phyloP scores from a whole-genome alignment of 2,329 filamentous ascomycete genomes.

The Penicillium sp. region DNA sequence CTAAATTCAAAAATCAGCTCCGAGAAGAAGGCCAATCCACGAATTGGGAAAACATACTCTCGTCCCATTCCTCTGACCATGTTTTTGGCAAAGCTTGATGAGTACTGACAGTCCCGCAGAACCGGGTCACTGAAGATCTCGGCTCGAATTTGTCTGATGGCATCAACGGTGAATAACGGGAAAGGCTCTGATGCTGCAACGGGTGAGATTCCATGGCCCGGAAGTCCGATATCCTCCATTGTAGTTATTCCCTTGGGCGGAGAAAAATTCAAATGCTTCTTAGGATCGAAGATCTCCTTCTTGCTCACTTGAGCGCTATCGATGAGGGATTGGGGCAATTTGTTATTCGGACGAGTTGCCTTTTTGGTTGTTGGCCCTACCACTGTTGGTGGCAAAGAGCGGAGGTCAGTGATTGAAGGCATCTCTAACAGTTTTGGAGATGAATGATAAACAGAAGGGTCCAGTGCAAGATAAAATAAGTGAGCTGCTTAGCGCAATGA shows the following conservation, averaged over 20 bases:
- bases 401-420: not conserved
- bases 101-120: conserved; percentile 56
- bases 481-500: too few relatives aligned
- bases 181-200: conserved; percentile 65
- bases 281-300: conserved; percentile 49
- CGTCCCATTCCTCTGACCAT: conserved; percentile 55
- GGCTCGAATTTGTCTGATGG: conserved; percentile 59
- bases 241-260: conserved; percentile 52
- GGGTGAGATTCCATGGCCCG: conserved; percentile 59
- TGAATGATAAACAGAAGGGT: too few relatives aligned
- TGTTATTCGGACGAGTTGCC: conserved; percentile 17
- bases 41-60: conserved; percentile 32
- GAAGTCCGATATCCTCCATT: conserved; percentile 58
- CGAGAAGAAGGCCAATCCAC: not conserved
- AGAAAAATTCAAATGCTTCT: conserved; percentile 56
- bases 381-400: not conserved
- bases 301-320: conserved; percentile 1
- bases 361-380: conserved; percentile 13
- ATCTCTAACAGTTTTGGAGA: not conserved
- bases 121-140: conserved; percentile 61
- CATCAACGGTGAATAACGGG: conserved; percentile 61
- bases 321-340: conserved; percentile 15
- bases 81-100: conserved; percentile 56
- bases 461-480: too few relatives aligned
- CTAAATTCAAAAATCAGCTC: conserved; percentile 46